A percentile compares a stretch with the other conserved stretches of the same genome.
Evolutionary conservation across 768 basidiomycete species (phyloP).

Genomic region (Mycena rosella): DNA sequence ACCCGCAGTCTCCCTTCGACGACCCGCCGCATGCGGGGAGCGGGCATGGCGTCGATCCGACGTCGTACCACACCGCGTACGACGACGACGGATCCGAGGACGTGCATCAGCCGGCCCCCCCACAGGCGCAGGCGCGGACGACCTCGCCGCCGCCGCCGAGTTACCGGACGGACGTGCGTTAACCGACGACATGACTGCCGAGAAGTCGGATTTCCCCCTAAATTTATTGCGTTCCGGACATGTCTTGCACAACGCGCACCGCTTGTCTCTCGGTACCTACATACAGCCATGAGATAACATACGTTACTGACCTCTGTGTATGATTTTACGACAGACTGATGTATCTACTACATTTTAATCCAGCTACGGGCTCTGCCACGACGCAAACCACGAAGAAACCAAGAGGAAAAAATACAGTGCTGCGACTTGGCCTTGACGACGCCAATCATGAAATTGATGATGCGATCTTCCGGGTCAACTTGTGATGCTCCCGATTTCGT

Average conservation of each 20-base stretch:
- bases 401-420: too few relatives aligned
- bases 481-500: too few relatives aligned
- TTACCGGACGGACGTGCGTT: slow-evolving; percentile 24
- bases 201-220: neutral
- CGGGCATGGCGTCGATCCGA: slow-evolving; percentile 31
- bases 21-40: slow-evolving; percentile 11
- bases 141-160: slow-evolving; percentile 31
- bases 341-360: too few relatives aligned
- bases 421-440: too few relatives aligned
- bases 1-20: slow-evolving; percentile 30
- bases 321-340: too few relatives aligned
- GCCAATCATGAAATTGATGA: too few relatives aligned
- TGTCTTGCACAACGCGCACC: too few relatives aligned
- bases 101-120: neutral
- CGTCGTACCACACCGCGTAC: slow-evolving; percentile 38
- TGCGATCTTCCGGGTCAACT: too few relatives aligned
- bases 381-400: too few relatives aligned
- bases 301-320: neutral
- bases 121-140: slow-evolving; percentile 5
- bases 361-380: too few relatives aligned
- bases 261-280: too few relatives aligned
- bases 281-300: too few relatives aligned
- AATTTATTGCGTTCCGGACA: slow-evolving; percentile 6
- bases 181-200: neutral
- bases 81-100: slow-evolving; percentile 17